phyloP scores from a whole-genome alignment of 2,329 filamentous ascomycete genomes.

The Sordariomycetes sp. region DNA sequence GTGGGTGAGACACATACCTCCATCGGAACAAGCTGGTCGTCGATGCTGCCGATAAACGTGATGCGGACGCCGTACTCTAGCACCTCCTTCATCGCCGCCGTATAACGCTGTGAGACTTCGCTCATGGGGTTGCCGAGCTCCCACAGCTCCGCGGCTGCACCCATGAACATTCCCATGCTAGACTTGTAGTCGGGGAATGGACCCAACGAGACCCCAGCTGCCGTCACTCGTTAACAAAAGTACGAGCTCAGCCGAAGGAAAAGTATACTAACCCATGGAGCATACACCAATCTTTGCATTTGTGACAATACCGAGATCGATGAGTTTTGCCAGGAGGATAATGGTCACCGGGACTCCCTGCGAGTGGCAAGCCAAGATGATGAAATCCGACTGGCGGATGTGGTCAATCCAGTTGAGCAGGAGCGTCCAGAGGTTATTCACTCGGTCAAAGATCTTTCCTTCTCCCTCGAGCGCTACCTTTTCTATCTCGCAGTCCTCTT shows the following conservation, averaged over 20 bases:
- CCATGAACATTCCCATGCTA: constrained; percentile 72
- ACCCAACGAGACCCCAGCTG: constrained; percentile 81
- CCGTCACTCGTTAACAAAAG: constrained; percentile 3
- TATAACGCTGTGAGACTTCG: constrained; percentile 69
- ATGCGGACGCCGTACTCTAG: constrained; percentile 71
- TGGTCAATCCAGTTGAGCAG: constrained; percentile 91
- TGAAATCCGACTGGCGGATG: constrained; percentile 74
- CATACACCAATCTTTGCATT: constrained; percentile 73
- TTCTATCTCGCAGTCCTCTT: constrained; percentile 68
- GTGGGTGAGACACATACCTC: constrained; percentile 40
- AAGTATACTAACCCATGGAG: constrained; percentile 44
- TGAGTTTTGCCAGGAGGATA: constrained; percentile 85
- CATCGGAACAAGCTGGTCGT: constrained; percentile 89
- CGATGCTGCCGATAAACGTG: constrained; percentile 85
- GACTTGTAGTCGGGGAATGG: constrained; percentile 89
- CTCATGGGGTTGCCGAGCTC: constrained; percentile 80
- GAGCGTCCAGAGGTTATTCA: constrained; percentile 88
- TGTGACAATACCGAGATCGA: constrained; percentile 75
- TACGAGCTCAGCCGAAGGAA: not conserved
- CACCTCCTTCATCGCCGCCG: constrained; percentile 58
- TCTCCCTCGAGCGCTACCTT: constrained; percentile 93
- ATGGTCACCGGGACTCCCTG: constrained; percentile 90
- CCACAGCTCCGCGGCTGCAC: constrained; percentile 86
- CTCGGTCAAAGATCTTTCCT: constrained; percentile 77
- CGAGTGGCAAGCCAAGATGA: constrained; percentile 86